Evolutionary conservation across 1,139 yeast species (phyloP).

Genomic region (Suhomyces choctaworum): DNA sequence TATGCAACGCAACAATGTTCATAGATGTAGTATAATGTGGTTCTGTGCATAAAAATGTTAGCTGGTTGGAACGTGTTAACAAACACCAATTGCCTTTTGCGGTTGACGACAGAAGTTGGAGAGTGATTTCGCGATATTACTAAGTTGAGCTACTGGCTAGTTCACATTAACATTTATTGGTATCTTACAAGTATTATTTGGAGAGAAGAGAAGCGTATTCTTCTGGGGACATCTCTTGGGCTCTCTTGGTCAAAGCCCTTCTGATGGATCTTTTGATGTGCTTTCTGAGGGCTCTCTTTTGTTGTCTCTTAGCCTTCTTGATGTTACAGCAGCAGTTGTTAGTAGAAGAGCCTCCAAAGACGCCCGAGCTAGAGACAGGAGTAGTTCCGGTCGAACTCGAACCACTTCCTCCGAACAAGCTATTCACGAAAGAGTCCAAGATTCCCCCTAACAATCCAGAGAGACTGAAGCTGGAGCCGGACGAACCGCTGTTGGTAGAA

Average conservation of each 20-base stretch:
- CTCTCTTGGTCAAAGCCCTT: constrained; percentile 20
- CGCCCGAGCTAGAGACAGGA: constrained; percentile 13
- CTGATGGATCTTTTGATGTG: constrained; percentile 21
- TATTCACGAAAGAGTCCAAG: constrained; percentile 12
- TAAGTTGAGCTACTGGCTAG: too few species aligned
- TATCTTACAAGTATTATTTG: constrained; percentile 8
- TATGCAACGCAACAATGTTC: too few species aligned
- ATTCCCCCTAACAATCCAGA: constrained; percentile 12
- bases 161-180: constrained; percentile 8
- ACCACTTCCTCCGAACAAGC: constrained; percentile 11
- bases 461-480: constrained; percentile 10
- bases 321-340: constrained; percentile 22
- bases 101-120: too few species aligned
- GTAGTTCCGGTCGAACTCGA: constrained; percentile 5
- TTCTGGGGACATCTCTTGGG: constrained; percentile 14
- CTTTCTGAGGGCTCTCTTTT: constrained; percentile 21
- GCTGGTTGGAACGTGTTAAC: too few species aligned
- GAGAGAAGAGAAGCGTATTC: constrained; percentile 15
- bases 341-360: constrained; percentile 14
- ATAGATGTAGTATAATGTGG: too few species aligned
- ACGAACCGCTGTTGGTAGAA: constrained; percentile 9
- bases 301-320: constrained; percentile 18
- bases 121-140: too few species aligned
- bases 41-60: too few species aligned
- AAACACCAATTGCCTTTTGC: too few species aligned